These are phyloP conservation scores for Clavispora phyllophila DNA, from an alignment of 805 yeast genomes.

Conservation along the genomic window DNA sequence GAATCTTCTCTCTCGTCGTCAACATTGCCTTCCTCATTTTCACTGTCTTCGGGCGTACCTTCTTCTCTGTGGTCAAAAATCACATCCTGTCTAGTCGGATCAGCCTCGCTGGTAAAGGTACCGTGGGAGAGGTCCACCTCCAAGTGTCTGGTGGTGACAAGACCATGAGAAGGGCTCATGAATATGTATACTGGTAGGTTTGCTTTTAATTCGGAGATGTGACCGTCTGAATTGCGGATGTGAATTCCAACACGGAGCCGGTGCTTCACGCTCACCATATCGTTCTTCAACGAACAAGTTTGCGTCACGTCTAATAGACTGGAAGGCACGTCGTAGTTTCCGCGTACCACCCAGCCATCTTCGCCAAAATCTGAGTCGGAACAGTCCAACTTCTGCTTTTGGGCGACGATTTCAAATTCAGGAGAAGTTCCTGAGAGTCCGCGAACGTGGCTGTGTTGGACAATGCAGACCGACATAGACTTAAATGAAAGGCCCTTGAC, in stretches of 20 bases:
- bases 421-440: conserved; percentile 37
- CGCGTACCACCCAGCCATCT: conserved; percentile 45
- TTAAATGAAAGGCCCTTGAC: conserved; percentile 41
- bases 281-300: conserved; percentile 36
- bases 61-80: conserved; percentile 26
- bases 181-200: conserved; percentile 45
- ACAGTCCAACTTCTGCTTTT: conserved; percentile 19
- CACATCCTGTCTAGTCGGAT: conserved; percentile 19
- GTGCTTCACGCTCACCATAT: conserved; percentile 42
- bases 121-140: conserved; percentile 27
- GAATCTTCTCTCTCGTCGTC: conserved; percentile 23
- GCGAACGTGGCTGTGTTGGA: conserved; percentile 33
- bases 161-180: conserved; percentile 37
- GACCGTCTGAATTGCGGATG: conserved; percentile 45
- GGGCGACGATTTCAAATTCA: conserved; percentile 30
- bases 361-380: conserved; percentile 15
- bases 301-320: conserved; percentile 38
- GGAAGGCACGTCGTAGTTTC: conserved; percentile 36
- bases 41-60: conserved; percentile 4
- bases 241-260: conserved; percentile 41
- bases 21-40: conserved; percentile 14
- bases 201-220: conserved; percentile 47
- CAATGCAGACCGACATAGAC: conserved; percentile 25
- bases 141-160: conserved; percentile 29
- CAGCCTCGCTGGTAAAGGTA: conserved; percentile 16